phyloP scores from a whole-genome alignment of 23 red algal genomes.

The Gracilaria domingensis region DNA sequence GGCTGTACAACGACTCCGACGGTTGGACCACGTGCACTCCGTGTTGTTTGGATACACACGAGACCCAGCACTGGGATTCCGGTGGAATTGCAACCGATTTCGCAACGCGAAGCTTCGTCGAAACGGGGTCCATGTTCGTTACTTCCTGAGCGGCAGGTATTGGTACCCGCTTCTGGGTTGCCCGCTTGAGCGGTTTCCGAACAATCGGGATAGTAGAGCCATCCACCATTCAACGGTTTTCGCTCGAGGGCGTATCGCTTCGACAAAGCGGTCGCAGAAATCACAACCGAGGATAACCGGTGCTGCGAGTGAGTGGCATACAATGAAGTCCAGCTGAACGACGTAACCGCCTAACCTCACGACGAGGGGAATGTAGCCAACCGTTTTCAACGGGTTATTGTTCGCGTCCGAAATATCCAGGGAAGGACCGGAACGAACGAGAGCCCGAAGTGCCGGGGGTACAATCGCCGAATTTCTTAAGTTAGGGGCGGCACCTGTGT shows the following conservation, averaged over 20 bases:
- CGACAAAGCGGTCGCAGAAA: conserved; percentile 5
- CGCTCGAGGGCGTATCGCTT: background rate
- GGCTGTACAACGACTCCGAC: background rate
- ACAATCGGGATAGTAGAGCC: conserved; percentile 2
- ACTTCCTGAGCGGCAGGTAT: background rate
- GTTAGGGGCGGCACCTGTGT: too few relatives aligned
- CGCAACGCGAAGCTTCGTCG: background rate
- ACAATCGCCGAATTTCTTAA: background rate
- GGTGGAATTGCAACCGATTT: background rate
- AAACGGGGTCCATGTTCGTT: background rate
- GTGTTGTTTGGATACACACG: background rate
- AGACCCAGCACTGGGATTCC: background rate
- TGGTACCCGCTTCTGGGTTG: background rate
- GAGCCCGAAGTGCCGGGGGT: background rate
- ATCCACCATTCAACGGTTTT: background rate
- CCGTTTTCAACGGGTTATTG: background rate
- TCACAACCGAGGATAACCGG: conserved; percentile 20
- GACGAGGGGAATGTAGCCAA: background rate
- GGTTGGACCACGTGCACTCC: conserved; percentile 23
- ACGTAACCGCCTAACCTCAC: background rate
- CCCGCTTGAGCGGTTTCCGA: background rate
- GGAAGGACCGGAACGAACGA: background rate
- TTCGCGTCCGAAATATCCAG: background rate
- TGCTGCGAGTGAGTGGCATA: background rate
- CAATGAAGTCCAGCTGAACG: background rate